Base-by-base conservation (phyloP, 1,284 basidiomycete genomes). In the Lentinus polychrous region DNA sequence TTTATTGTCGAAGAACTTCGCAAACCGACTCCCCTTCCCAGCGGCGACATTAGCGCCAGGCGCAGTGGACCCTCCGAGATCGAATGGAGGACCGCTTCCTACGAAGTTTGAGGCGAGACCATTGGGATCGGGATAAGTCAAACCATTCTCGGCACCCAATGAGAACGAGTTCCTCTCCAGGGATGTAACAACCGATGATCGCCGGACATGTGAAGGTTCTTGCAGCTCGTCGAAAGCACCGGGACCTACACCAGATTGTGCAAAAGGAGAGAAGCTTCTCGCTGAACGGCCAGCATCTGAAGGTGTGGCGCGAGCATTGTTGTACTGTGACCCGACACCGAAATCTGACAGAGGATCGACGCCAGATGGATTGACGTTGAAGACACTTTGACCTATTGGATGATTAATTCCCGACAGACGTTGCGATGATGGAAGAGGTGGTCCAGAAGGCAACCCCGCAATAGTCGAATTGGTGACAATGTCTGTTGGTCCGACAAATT, bases 1-100 rank as follows among this genome's bases (percentile, higher is more conserved):
- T 63, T 86, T 88, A n/a, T 73, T 73, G 55, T 89, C 87, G 53
- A 88, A 90, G 61, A 88, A 87, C 60, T 88, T 90, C 27, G 86
- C 86, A 61, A 90, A 85, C 23, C 86, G 79, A 60, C 86, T 89
- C 27, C 86, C 86, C 63, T 81, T 86, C 27, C 70, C 72, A 33
- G 70, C 64, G 14, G 75, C 70, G 59, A 76, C 69, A 36, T 58
- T 61, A 11, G 58, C 62, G 20, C 59, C 60, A 8, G 52, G 50
- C 37, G 55, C 47, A 23, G 23, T 41, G 6, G 39, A 14, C 42
- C 56, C 59, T 43, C 55, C 56, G 35, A 56, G 51, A 23, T 66
- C 60, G 38, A 58, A 46, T 44, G 46, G 34, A 15, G 49, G 42
- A 20, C 47, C 46, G 24, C 55, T 55, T 12, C 46, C 37, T 43